A percentile compares a stretch with the other conserved stretches of the same genome.
Evolutionary conservation across 164 flowering plant species (phyloP).

Genomic region (Macadamia integrifolia): DNA sequence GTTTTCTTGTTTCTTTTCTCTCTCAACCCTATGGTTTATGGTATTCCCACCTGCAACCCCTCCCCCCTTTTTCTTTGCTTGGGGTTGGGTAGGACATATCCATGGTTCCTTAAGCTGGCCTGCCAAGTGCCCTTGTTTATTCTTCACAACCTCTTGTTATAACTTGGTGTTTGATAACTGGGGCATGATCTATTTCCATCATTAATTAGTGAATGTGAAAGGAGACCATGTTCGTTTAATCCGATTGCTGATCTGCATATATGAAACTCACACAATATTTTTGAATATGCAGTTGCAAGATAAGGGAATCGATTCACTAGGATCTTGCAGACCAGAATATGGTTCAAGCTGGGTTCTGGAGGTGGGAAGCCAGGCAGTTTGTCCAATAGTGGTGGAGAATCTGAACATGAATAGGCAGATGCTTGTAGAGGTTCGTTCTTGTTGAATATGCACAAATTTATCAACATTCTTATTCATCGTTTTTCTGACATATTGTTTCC

Average conservation of each 20-base stretch:
- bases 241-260: not conserved
- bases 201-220: not conserved
- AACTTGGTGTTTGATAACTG: not conserved
- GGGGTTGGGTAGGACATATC: too few relatives aligned
- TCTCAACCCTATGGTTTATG: too few relatives aligned
- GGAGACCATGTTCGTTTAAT: not conserved
- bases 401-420: constrained; percentile 64
- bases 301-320: constrained; percentile 28
- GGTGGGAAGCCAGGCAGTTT: constrained; percentile 61
- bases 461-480: not conserved
- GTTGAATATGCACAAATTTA: not conserved
- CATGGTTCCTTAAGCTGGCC: too few relatives aligned
- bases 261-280: not conserved
- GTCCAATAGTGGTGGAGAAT: constrained; percentile 69
- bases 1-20: not conserved
- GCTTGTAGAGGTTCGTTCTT: constrained; percentile 62
- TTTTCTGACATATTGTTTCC: not conserved
- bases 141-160: not conserved
- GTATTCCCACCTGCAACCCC: too few relatives aligned
- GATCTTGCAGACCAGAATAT: constrained; percentile 43
- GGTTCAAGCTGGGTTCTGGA: constrained; percentile 87
- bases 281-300: constrained; percentile 39
- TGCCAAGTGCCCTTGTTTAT: too few relatives aligned
- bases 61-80: too few relatives aligned
- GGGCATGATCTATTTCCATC: not conserved